These are phyloP conservation scores for Puccinia triticina DNA, from an alignment of 1,284 basidiomycete species.

Conservation along the genomic window DNA sequence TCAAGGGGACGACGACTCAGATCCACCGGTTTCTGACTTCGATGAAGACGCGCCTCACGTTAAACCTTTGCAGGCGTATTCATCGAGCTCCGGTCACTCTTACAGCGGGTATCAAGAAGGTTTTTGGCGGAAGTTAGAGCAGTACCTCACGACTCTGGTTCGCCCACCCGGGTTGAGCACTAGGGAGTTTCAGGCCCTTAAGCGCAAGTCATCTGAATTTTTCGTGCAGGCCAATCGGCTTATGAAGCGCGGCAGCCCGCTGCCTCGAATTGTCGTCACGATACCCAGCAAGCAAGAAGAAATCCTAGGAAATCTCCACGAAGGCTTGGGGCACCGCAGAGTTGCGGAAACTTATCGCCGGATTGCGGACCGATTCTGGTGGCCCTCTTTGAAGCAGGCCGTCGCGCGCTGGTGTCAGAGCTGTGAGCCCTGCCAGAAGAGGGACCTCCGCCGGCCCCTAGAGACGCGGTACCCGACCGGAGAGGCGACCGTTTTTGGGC, in stretches of 20 bases:
- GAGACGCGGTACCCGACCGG: background rate
- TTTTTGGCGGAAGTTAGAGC: background rate
- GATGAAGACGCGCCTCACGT: conserved; percentile 15
- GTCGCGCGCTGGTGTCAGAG: background rate
- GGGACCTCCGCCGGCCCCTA: too few species aligned
- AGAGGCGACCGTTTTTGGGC: background rate
- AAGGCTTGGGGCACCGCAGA: background rate
- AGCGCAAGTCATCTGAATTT: background rate
- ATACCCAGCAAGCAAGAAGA: background rate
- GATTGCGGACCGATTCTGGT: background rate
- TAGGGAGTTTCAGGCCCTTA: background rate
- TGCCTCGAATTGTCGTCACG: background rate
- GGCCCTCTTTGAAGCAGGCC: background rate
- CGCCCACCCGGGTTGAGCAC: background rate
- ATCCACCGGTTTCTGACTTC: conserved; percentile 2
- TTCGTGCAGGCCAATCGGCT: background rate
- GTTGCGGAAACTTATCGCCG: background rate
- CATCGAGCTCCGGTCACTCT: too few species aligned
- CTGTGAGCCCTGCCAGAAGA: conserved; percentile 6
- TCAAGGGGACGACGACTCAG: background rate
- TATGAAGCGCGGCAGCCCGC: background rate
- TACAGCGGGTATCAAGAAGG: background rate
- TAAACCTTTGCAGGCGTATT: background rate
- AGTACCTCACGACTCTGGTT: background rate
- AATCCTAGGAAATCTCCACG: background rate